Base-by-base conservation (phyloP, 495 filamentous ascomycete species). In the Aspergillus baeticus region DNA sequence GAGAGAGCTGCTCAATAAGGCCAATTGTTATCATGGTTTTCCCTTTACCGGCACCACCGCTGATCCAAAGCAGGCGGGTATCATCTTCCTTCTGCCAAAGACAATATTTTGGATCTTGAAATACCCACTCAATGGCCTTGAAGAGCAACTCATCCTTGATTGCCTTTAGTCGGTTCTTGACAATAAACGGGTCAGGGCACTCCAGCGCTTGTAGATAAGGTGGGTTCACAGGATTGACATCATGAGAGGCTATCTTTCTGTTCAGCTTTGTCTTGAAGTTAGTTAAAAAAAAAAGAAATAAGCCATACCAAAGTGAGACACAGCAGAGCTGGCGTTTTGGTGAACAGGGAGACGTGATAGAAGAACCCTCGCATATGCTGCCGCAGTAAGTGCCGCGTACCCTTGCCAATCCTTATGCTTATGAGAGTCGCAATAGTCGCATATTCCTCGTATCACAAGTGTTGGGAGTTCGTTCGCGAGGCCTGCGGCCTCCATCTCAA, bases 401-500 rank as follows among this genome's bases (percentile, higher is more conserved):
- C 26, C 67, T 31, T 73, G 67, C 71, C 67, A 73, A 17, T 61
- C 49, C 39, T 73, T 64, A 26, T 56, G 65, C 51, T 73, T 75
- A 39, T 75, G 67, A 1, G 64, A 29, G 26, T 29, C 26, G 26
- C 26, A 29, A 29, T 29, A 29, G 8, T 29, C 26, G 8, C 26
- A 29, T 29, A 29, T 29, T 29, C 26, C 26, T 8, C 26, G 26
- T 29, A 29, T 29, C 26, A 29, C 26, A 8, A 29, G 26, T 29
- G 26, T 29, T 29, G 26, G 26, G 8, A 29, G 26, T 8, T 29
- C 26, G 8, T 29, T 29, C 26, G 8, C 8, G 8, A 29, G 26
- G 26, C 26, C 26, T 29, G 26, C 26, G 26, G 26, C 26, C 53
- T 81, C 76, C 69, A 76, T 79, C 45, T 78, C 74, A 37, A 79